Percentiles rank a stretch among this genome's conserved stretches.
Conservation (phyloP, 805 yeast species). For the Candida vartiovaarae region DNA sequence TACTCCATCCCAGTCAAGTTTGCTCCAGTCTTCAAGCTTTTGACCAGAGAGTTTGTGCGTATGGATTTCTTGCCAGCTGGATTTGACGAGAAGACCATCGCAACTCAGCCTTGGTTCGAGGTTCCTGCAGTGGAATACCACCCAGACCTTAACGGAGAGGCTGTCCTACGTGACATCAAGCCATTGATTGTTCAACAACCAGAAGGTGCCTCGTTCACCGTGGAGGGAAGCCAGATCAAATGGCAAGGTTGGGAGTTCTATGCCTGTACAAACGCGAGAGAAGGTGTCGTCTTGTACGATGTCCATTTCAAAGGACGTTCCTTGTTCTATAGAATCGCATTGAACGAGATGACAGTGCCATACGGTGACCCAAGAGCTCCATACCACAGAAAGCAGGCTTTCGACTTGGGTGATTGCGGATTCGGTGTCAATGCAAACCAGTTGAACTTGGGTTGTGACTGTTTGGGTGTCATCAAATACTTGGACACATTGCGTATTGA, state of each 20-base stretch:
- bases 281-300: slow-evolving; percentile 72
- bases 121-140: slow-evolving; percentile 65
- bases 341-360: slow-evolving; percentile 84
- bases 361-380: slow-evolving; percentile 84
- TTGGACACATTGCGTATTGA: slow-evolving; percentile 53
- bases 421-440: slow-evolving; percentile 69
- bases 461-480: slow-evolving; percentile 74
- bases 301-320: slow-evolving; percentile 72
- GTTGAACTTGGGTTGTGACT: slow-evolving; percentile 70
- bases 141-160: slow-evolving; percentile 57
- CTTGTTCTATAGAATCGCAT: slow-evolving; percentile 60
- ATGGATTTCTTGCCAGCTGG: slow-evolving; percentile 74
- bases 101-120: slow-evolving; percentile 53
- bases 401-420: slow-evolving; percentile 81
- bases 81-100: slow-evolving; percentile 46
- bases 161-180: slow-evolving; percentile 46
- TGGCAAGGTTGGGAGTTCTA: slow-evolving; percentile 88
- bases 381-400: slow-evolving; percentile 80
- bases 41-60: slow-evolving; percentile 54
- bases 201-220: slow-evolving; percentile 68
- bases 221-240: slow-evolving; percentile 50
- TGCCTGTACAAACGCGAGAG: slow-evolving; percentile 64
- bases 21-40: slow-evolving; percentile 64
- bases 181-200: slow-evolving; percentile 69
- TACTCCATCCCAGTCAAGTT: slow-evolving; percentile 69